A percentile compares a stretch with the other conserved stretches of the same genome.
These are phyloP conservation scores for Mycena epipterygia DNA, from an alignment of 768 basidiomycete species.

Conservation along the genomic window DNA sequence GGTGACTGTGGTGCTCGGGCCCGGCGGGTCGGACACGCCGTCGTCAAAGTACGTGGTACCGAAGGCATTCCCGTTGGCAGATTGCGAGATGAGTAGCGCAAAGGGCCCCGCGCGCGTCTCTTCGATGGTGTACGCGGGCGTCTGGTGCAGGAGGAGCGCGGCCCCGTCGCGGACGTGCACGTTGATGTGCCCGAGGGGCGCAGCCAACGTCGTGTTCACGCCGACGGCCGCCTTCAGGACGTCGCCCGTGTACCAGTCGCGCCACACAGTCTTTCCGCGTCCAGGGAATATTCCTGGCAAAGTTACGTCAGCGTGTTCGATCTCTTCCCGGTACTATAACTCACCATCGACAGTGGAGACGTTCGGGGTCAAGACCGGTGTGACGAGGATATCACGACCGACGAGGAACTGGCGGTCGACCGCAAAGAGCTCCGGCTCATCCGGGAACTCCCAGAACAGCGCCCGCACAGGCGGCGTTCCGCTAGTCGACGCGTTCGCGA, in stretches of 20 bases:
- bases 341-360: constrained; percentile 75
- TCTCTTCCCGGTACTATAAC: constrained; percentile 17
- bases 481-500: constrained; percentile 72
- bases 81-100: constrained; percentile 71
- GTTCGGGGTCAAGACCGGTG: constrained; percentile 80
- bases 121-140: constrained; percentile 76
- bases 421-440: constrained; percentile 73
- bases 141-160: constrained; percentile 71
- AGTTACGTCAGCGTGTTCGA: neutral
- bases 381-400: constrained; percentile 79
- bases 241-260: constrained; percentile 82
- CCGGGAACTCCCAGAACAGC: constrained; percentile 84
- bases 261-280: constrained; percentile 68
- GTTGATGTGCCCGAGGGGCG: constrained; percentile 84
- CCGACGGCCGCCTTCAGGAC: constrained; percentile 59
- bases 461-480: constrained; percentile 83
- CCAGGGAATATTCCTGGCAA: constrained; percentile 77
- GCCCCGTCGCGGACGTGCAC: constrained; percentile 80
- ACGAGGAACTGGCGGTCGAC: constrained; percentile 81
- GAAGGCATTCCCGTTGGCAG: constrained; percentile 60
- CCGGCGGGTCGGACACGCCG: constrained; percentile 72
- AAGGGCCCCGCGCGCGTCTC: constrained; percentile 76
- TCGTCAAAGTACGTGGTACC: constrained; percentile 82
- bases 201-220: constrained; percentile 63
- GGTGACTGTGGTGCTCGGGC: constrained; percentile 61